These are phyloP conservation scores for Mycena galopus DNA, from an alignment of 768 basidiomycete genomes.

Conservation along the genomic window DNA sequence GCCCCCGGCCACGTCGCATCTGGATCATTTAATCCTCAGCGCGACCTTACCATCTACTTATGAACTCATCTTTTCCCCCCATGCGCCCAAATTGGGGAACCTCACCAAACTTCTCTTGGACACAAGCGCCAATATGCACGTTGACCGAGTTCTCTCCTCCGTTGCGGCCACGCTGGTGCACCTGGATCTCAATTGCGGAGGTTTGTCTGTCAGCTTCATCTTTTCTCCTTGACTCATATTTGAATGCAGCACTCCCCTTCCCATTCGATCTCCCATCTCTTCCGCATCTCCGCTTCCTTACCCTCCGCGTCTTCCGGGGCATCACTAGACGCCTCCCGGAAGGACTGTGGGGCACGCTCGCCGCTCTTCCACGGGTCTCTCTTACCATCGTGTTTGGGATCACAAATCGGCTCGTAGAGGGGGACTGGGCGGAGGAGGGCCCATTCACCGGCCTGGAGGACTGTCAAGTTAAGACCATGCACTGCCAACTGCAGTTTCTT, in stretches of 20 bases:
- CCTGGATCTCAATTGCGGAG: slow-evolving; percentile 23
- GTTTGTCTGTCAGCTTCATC: neutral
- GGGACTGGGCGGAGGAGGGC: neutral
- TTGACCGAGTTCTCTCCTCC: slow-evolving; percentile 6
- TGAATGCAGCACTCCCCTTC: neutral
- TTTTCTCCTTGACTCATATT: neutral
- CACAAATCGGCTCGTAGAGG: slow-evolving; percentile 13
- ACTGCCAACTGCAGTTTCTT: slow-evolving; percentile 12
- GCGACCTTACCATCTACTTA: neutral
- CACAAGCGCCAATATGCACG: neutral
- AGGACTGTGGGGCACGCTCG: slow-evolving; percentile 17
- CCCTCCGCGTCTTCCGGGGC: slow-evolving; percentile 7
- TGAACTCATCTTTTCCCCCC: slow-evolving; percentile 6
- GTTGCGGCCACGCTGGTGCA: neutral
- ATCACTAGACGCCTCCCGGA: slow-evolving; percentile 8
- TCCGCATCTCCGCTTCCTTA: slow-evolving; percentile 16
- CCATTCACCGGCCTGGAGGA: neutral
- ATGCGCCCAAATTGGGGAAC: slow-evolving; percentile 8
- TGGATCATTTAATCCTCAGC: slow-evolving; percentile 18
- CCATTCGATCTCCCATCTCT: slow-evolving; percentile 14
- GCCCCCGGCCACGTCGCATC: neutral
- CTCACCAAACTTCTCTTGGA: slow-evolving; percentile 4
- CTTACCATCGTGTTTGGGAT: slow-evolving; percentile 20
- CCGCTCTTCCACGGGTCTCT: neutral
- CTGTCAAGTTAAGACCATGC: neutral